phyloP scores from a whole-genome alignment of 768 basidiomycete genomes.

The Amanita phalloides region DNA sequence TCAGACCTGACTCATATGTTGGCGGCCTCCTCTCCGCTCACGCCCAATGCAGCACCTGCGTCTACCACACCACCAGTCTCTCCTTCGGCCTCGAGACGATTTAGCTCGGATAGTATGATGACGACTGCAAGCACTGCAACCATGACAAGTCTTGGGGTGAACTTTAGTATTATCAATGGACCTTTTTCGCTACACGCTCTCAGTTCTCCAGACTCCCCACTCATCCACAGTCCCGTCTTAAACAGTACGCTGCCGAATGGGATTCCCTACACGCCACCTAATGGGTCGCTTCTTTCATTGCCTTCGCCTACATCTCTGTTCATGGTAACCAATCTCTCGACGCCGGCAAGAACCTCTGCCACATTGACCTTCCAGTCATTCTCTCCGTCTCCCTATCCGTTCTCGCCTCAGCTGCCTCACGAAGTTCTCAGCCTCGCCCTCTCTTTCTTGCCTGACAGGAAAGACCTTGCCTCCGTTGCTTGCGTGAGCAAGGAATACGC shows the following conservation, averaged over 20 bases:
- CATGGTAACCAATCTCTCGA: background rate
- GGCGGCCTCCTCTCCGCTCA: background rate
- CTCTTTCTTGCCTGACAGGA: background rate
- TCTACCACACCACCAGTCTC: background rate
- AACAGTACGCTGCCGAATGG: background rate
- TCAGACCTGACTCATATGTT: background rate
- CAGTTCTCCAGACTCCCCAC: background rate
- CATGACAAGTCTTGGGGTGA: background rate
- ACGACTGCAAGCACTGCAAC: background rate
- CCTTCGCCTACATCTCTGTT: background rate
- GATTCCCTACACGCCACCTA: background rate
- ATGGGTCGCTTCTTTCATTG: background rate
- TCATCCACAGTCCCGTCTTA: background rate
- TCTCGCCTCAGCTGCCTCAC: background rate
- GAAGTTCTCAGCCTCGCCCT: background rate
- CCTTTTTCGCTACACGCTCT: background rate
- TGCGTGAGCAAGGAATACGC: background rate
- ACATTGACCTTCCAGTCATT: background rate
- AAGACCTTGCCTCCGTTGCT: conserved; percentile 1
- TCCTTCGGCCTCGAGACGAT: background rate
- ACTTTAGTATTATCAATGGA: background rate
- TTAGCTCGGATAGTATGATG: background rate
- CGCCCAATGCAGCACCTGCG: background rate
- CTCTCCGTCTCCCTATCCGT: background rate
- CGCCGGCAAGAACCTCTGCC: background rate